Base-by-base conservation (phyloP, 176 grass and related monocot genomes). In the Puya raimondii region DNA sequence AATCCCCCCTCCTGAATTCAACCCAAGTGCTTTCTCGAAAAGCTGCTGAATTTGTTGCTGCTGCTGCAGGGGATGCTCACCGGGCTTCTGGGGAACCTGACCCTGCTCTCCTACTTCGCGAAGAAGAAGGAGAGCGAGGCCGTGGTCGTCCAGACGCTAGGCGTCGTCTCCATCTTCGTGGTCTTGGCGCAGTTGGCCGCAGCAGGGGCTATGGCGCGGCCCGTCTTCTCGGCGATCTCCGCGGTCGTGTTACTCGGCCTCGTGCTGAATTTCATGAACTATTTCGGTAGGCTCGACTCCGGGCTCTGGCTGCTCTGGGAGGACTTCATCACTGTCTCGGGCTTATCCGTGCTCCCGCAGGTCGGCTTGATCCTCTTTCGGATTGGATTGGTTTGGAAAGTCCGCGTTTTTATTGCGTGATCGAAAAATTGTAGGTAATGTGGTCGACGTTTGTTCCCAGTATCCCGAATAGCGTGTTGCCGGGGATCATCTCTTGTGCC, bases 61-160 rank as follows among this genome's bases (percentile, higher is more conserved):
- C 33, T 68, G 65, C 80, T 13, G 12, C 68, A 97, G 93, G 93
- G 93, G 70, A 97, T 97, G 93, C 89, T 97, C 64, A 97, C 93
- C 1, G 93, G 93, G 9, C 78, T 97, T 72, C 87, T 97, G 48
- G 89, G 93, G 10, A 97, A 97, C 82, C 80, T 97, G 64, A 85
- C 93, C 12, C 74, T 97, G 49, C 64, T 97, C 74, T 97, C 93
- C 66, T 97, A 97, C 50, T 97, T 97, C 47, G 89, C 86, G 56
- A 90, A 92, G 76, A 97, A 97, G 89, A 97, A 57, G 85, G 93
- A 92, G 84, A 86, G 81, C 18, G 93, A 90, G 69, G 93, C 93
- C 0, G 79, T 78, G 56, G 70, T 97, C 67, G 86, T 97, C 67
- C 93, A 97, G 82, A 90, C 93, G 0, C 68, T 92, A 7, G 93